Percentiles rank a stretch among this genome's conserved stretches.
Conservation (phyloP, 1,139 yeast genomes). For the Groenewaldozyma sp. region DNA sequence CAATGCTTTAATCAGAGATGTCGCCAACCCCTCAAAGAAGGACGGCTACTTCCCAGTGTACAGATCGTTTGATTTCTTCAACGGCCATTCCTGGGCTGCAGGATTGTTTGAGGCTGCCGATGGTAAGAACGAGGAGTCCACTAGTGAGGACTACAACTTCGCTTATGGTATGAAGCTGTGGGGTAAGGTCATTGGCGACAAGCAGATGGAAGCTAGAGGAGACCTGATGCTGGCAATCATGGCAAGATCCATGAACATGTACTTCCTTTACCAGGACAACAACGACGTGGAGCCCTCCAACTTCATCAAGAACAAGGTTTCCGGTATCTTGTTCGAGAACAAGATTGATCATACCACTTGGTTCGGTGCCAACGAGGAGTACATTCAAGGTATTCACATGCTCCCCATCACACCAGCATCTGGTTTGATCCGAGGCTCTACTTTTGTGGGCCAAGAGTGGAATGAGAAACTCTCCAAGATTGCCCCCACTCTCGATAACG, state of each 20-base stretch:
- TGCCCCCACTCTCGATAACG: constrained; percentile 50
- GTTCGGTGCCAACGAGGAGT: constrained; percentile 68
- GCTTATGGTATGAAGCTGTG: constrained; percentile 76
- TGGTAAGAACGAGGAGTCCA: constrained; percentile 73
- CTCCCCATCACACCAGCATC: constrained; percentile 84
- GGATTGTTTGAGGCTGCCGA: constrained; percentile 64
- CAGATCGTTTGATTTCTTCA: constrained; percentile 71
- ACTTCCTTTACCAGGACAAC: constrained; percentile 48
- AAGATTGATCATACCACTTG: constrained; percentile 88
- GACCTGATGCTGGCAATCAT: constrained; percentile 61
- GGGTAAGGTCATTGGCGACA: constrained; percentile 66
- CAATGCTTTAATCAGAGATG: constrained; percentile 59
- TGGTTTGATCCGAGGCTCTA: constrained; percentile 58
- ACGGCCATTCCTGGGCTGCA: constrained; percentile 81
- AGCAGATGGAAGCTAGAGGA: constrained; percentile 68
- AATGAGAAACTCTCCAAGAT: constrained; percentile 41
- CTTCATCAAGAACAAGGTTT: constrained; percentile 53
- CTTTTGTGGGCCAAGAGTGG: constrained; percentile 80
- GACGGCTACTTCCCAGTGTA: constrained; percentile 67
- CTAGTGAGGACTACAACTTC: constrained; percentile 74
- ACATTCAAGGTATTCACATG: constrained; percentile 94
- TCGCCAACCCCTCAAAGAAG: constrained; percentile 56
- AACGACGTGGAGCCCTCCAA: constrained; percentile 52
- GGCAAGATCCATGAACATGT: constrained; percentile 52
- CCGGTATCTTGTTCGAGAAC: constrained; percentile 75